These are phyloP conservation scores for Excoecaria cochinchinensis DNA, from an alignment of 345 rosid genomes.

Conservation along the genomic window DNA sequence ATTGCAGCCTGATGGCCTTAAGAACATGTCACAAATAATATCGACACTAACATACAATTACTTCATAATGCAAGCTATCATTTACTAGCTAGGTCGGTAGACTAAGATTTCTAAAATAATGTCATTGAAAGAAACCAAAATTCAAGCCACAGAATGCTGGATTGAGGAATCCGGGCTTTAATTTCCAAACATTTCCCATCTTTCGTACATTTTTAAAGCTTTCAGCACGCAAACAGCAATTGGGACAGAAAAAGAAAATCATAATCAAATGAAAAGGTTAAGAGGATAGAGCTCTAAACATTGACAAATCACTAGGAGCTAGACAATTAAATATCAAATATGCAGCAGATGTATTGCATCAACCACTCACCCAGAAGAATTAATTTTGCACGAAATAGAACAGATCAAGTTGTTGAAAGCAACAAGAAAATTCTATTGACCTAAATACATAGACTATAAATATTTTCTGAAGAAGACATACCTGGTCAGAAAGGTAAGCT, in stretches of 20 bases:
- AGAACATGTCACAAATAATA: neutral
- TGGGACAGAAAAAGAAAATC: too few species aligned
- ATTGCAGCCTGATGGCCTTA: neutral
- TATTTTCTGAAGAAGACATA: slow-evolving; percentile 21
- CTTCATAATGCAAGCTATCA: neutral
- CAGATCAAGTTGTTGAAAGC: neutral
- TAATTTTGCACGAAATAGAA: neutral
- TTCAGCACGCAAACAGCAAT: neutral
- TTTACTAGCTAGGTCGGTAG: neutral
- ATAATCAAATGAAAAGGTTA: neutral
- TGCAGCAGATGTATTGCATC: neutral
- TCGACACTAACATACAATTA: neutral
- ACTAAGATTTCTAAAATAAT: neutral
- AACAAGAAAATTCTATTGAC: neutral
- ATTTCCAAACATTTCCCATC: neutral
- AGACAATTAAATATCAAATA: neutral
- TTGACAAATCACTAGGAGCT: neutral
- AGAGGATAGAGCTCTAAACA: neutral
- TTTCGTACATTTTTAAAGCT: neutral
- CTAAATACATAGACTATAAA: neutral
- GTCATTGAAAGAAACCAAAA: neutral
- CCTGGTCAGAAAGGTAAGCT: slow-evolving; percentile 84
- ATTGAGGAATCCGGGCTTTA: neutral
- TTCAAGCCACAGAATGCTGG: neutral
- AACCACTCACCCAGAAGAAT: neutral